Percentiles rank a stretch among this genome's conserved stretches.
phyloP scores from a whole-genome alignment of 2,329 filamentous ascomycete species.

The Scedosporium dehoogii region DNA sequence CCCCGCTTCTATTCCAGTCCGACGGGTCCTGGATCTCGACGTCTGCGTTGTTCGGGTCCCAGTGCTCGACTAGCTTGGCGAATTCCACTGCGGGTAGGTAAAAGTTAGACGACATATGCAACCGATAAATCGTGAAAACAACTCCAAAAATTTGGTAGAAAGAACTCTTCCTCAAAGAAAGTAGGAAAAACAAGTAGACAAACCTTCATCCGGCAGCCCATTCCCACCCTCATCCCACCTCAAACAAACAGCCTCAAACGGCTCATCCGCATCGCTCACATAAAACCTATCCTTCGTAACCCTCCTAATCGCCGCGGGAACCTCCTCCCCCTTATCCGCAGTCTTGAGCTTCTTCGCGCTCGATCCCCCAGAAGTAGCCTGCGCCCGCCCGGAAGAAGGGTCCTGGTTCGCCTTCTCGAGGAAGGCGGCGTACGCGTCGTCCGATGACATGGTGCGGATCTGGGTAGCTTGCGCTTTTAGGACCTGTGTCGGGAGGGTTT shows the following conservation, averaged over 20 bases:
- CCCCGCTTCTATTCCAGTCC: slow-evolving; percentile 63
- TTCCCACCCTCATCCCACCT: slow-evolving; percentile 43
- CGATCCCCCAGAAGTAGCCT: slow-evolving; percentile 12
- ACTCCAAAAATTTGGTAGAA: background rate
- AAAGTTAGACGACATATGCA: too few species aligned
- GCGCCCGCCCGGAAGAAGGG: slow-evolving; percentile 27
- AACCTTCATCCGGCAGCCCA: slow-evolving; percentile 52
- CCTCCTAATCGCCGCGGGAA: slow-evolving; percentile 49
- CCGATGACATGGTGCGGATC: slow-evolving; percentile 49
- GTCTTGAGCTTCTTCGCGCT: slow-evolving; percentile 35
- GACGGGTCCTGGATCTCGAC: slow-evolving; percentile 57
- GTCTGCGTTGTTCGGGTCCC: slow-evolving; percentile 38
- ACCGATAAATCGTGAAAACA: background rate
- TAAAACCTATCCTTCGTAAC: slow-evolving; percentile 52
- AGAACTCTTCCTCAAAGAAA: background rate
- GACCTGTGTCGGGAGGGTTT: background rate
- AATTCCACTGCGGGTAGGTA: slow-evolving; percentile 50
- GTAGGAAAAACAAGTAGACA: slow-evolving; percentile 17
- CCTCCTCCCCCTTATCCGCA: slow-evolving; percentile 40
- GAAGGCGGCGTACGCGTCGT: slow-evolving; percentile 77
- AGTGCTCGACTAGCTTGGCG: slow-evolving; percentile 53
- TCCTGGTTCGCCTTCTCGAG: slow-evolving; percentile 80
- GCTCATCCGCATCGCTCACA: slow-evolving; percentile 74
- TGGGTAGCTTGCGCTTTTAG: background rate
- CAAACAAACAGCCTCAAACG: slow-evolving; percentile 68